Evolutionary conservation across 208 protist genomes (phyloP).

Genomic region (Perkinsela sp.): DNA sequence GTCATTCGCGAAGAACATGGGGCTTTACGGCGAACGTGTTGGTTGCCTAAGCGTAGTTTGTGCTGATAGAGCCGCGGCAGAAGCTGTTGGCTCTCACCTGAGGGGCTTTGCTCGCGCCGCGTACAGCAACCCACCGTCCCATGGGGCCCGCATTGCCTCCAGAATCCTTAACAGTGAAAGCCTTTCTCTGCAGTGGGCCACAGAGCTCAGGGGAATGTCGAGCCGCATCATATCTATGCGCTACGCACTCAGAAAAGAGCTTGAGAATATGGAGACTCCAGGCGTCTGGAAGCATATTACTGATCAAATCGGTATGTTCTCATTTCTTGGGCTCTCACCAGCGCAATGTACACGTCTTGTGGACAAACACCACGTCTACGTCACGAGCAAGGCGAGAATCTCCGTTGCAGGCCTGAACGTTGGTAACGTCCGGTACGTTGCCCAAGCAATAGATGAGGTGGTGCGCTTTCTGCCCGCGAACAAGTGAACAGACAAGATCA

Average conservation of each 20-base stretch:
- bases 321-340: slow-evolving; percentile 71
- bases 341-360: slow-evolving; percentile 26
- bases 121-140: slow-evolving; percentile 80
- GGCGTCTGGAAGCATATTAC: slow-evolving; percentile 78
- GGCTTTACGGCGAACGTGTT: slow-evolving; percentile 79
- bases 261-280: slow-evolving; percentile 30
- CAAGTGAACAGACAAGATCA: neutral
- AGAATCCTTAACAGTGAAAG: slow-evolving; percentile 44
- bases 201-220: slow-evolving; percentile 60
- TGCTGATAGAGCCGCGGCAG: slow-evolving; percentile 16
- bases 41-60: slow-evolving; percentile 54
- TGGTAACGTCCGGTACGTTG: slow-evolving; percentile 25
- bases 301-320: slow-evolving; percentile 93
- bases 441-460: slow-evolving; percentile 17
- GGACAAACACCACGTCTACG: slow-evolving; percentile 41
- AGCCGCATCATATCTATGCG: slow-evolving; percentile 50
- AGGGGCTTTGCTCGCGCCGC: slow-evolving; percentile 64
- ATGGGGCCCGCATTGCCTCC: slow-evolving; percentile 76
- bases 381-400: slow-evolving; percentile 41
- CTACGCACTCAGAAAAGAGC: slow-evolving; percentile 21
- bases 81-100: slow-evolving; percentile 36
- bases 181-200: slow-evolving; percentile 58
- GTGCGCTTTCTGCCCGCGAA: neutral
- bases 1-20: slow-evolving; percentile 93
- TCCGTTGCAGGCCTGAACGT: slow-evolving; percentile 40